Percentiles rank a stretch among this genome's conserved stretches.
These are phyloP conservation scores for Davidsoniella neocaledoniae DNA, from an alignment of 2,329 filamentous ascomycete genomes.

Conservation along the genomic window DNA sequence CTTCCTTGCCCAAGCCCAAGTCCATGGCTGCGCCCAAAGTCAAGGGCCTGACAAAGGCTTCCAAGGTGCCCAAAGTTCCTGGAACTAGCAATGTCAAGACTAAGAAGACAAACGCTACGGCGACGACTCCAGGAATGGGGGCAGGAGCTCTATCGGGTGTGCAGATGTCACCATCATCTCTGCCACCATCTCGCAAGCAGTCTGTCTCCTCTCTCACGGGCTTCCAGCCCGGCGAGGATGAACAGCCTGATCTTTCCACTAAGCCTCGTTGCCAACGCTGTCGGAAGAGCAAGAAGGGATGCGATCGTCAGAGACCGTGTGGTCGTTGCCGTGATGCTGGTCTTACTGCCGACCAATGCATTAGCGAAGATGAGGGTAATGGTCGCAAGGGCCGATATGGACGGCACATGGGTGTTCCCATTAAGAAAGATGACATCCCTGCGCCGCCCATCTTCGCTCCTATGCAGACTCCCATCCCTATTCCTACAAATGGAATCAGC, in stretches of 20 bases:
- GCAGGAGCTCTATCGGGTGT: constrained; percentile 17
- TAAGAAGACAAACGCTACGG: constrained; percentile 30
- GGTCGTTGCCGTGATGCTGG: constrained; percentile 92
- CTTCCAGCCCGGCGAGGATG: constrained; percentile 51
- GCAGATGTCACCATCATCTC: constrained; percentile 45
- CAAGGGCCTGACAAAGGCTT: constrained; percentile 24
- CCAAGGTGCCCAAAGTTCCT: constrained; percentile 27
- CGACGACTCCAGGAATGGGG: constrained; percentile 18
- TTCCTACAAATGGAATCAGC: constrained; percentile 9
- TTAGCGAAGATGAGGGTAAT: constrained; percentile 96
- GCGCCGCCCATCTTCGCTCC: constrained; percentile 20
- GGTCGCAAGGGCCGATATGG: constrained; percentile 87
- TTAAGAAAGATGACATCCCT: constrained; percentile 38
- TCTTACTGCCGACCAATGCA: constrained; percentile 79
- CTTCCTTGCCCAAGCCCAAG: constrained; percentile 21
- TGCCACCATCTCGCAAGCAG: constrained; percentile 59
- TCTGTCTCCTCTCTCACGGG: constrained; percentile 47
- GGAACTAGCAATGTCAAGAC: constrained; percentile 21
- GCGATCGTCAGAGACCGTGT: constrained; percentile 89
- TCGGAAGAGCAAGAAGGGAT: constrained; percentile 98
- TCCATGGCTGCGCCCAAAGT: constrained; percentile 20
- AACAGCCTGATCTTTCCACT: constrained; percentile 79
- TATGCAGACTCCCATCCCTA: constrained; percentile 10
- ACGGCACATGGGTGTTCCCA: constrained; percentile 51
- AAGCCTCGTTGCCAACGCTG: constrained; percentile 96